Evolutionary conservation across 495 filamentous ascomycete genomes (phyloP).

Genomic region (Annulohypoxylon nitens): DNA sequence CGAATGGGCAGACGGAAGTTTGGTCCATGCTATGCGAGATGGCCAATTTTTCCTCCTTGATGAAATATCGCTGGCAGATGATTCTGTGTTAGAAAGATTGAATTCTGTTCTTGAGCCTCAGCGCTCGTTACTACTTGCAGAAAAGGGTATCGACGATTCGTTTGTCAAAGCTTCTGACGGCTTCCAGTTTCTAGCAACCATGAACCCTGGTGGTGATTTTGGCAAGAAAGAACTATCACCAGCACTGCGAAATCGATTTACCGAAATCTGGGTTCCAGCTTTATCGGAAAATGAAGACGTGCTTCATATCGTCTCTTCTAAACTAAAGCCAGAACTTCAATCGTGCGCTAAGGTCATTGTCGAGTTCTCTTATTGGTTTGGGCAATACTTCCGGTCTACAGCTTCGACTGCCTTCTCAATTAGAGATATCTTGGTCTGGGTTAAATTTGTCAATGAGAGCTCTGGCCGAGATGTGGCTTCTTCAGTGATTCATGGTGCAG

Average conservation of each 20-base stretch:
- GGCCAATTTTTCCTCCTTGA: slow-evolving; percentile 94
- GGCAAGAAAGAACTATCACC: slow-evolving; percentile 97
- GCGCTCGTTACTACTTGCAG: slow-evolving; percentile 87
- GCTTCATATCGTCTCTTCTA: slow-evolving; percentile 83
- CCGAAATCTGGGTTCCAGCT: slow-evolving; percentile 97
- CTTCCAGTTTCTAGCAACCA: slow-evolving; percentile 97
- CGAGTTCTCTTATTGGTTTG: slow-evolving; percentile 93
- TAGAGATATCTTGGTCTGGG: slow-evolving; percentile 91
- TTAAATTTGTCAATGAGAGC: slow-evolving; percentile 86
- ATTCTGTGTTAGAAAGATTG: slow-evolving; percentile 94
- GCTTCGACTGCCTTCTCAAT: slow-evolving; percentile 82
- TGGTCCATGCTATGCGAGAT: slow-evolving; percentile 94
- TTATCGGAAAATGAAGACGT: slow-evolving; percentile 86
- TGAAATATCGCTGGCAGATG: slow-evolving; percentile 97
- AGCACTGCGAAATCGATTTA: slow-evolving; percentile 95
- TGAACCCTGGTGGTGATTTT: slow-evolving; percentile 99
- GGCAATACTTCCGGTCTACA: slow-evolving; percentile 77
- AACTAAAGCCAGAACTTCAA: slow-evolving; percentile 66
- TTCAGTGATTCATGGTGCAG: slow-evolving; percentile 83
- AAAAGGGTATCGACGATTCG: slow-evolving; percentile 88
- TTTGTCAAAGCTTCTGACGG: slow-evolving; percentile 80
- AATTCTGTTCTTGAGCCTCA: slow-evolving; percentile 97
- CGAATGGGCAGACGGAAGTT: slow-evolving; percentile 94
- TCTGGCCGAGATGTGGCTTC: slow-evolving; percentile 55
- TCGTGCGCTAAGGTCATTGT: slow-evolving; percentile 75